Conservation (phyloP, 495 filamentous ascomycete genomes). For the Polyplosphaeria fusca region DNA sequence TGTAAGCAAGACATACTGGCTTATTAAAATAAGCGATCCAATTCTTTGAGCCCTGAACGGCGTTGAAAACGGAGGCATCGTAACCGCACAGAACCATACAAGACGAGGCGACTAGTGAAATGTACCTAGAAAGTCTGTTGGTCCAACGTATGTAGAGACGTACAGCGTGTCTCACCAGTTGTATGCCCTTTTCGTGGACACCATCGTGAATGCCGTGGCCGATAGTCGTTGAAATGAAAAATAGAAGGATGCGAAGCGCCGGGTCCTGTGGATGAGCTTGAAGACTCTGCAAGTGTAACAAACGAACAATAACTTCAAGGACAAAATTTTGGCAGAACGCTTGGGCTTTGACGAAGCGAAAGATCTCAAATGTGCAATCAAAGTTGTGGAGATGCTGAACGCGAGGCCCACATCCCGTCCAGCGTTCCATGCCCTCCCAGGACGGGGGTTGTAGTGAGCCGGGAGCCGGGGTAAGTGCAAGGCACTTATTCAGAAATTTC, state of each 20-base stretch:
- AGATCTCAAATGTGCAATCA: too few relatives aligned
- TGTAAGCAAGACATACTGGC: slow-evolving; percentile 32
- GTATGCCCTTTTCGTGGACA: slow-evolving; percentile 16
- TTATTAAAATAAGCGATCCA: slow-evolving; percentile 60
- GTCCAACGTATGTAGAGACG: background rate
- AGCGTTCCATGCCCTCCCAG: background rate
- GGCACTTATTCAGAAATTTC: too few relatives aligned
- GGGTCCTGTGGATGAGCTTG: too few relatives aligned
- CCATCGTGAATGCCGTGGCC: slow-evolving; percentile 1
- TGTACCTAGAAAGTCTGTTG: slow-evolving; percentile 48
- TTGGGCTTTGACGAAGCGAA: background rate
- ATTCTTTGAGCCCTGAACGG: slow-evolving; percentile 57
- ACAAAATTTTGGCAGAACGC: background rate
- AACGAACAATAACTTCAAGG: background rate
- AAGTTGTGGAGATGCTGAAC: too few relatives aligned
- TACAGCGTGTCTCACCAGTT: slow-evolving; percentile 8
- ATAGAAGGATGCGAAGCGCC: too few relatives aligned
- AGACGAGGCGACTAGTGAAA: slow-evolving; percentile 59
- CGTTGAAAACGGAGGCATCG: slow-evolving; percentile 65
- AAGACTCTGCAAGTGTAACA: background rate
- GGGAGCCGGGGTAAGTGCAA: too few relatives aligned
- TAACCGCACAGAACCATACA: slow-evolving; percentile 69
- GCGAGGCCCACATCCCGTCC: background rate
- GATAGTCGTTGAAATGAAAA: background rate
- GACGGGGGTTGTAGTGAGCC: too few relatives aligned